Evolutionary conservation across 495 filamentous ascomycete species (phyloP), one percentile per base, ranked within the genome.

Genomic region (Terfezia claveryi): DNA sequence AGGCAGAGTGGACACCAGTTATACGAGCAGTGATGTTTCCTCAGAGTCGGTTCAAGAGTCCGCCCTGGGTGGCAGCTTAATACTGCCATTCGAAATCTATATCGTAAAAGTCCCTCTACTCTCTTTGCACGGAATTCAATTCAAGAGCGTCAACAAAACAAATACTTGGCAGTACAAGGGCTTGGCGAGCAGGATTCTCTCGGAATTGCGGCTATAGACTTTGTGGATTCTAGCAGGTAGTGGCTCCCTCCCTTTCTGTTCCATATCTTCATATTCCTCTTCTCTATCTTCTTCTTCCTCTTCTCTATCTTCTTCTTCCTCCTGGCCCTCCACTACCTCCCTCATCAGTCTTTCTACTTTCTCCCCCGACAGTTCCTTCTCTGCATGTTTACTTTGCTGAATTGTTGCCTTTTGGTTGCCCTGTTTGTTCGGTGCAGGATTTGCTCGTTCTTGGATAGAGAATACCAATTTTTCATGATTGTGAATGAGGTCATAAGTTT

Each of bases 91-190:
- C 62, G 91, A 99, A 64, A 94, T 98, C 54, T 77, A 96, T 58
- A 87, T 99, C 57, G 91, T 99, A 57, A 99, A 99, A 71, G 86
- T 99, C 37, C 91, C 91, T 27, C 70, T 99, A 52, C 81, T 99
- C 60, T 84, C 81, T 20, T 68, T 99, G 57, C 88, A 96, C 62
- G 91, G 91, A 46, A 85, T 99, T 52, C 91, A 99, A 68, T 99
- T 99, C 73, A 99, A 99, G 74, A 86, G 89, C 68, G 80, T 96
- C 50, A 66, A 51, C 53, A 79, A 85, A 36, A 93, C 91, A 7
- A 85, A 88, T 41, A 94, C 91, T 58, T 95, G 88, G 88, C 87
- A 94, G 68, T 99, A 95, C 66, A 93, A 94, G 71, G 84, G 86
- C 58, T 87, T 96, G 85, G 91, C 91, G 49, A 86, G 92, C 67